These are phyloP conservation scores for Zygosaccharomyces sapae DNA, from an alignment of 1,139 yeast species.

Conservation along the genomic window DNA sequence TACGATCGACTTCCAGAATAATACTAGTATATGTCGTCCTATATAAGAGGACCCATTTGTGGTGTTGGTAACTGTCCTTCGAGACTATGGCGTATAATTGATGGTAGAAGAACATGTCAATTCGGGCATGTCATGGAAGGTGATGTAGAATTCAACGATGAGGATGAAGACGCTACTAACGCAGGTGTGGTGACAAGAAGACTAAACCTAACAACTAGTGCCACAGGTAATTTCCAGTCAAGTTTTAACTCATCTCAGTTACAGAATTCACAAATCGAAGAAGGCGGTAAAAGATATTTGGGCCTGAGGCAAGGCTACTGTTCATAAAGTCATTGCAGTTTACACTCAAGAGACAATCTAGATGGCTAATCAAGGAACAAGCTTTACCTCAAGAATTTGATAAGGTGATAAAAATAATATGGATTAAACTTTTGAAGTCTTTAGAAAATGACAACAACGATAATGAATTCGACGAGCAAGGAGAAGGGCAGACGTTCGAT, in stretches of 20 bases:
- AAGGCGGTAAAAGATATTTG: constrained; percentile 42
- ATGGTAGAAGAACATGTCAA: constrained; percentile 80
- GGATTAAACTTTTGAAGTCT: constrained; percentile 44
- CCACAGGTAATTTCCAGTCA: constrained; percentile 33
- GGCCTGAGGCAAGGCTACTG: constrained; percentile 48
- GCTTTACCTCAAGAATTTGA: constrained; percentile 41
- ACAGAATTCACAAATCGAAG: constrained; percentile 19
- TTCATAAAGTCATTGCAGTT: constrained; percentile 53
- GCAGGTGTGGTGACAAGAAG: constrained; percentile 50
- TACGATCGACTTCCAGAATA: too few species aligned
- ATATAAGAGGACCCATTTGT: constrained; percentile 69
- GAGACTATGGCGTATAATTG: constrained; percentile 60
- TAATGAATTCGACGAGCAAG: constrained; percentile 37
- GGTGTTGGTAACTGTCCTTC: constrained; percentile 89
- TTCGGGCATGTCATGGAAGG: constrained; percentile 87
- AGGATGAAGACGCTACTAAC: constrained; percentile 51
- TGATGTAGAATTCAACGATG: constrained; percentile 72
- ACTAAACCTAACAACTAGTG: constrained; percentile 45
- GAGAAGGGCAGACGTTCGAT: neutral
- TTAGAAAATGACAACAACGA: constrained; percentile 14
- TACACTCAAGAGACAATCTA: constrained; percentile 49
- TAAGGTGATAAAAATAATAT: constrained; percentile 46
- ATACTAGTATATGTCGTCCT: too few species aligned
- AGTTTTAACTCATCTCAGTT: constrained; percentile 28
- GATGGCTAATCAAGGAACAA: constrained; percentile 38